Base-by-base conservation (phyloP, 805 yeast species). In the Saccharomyces mikatae region DNA sequence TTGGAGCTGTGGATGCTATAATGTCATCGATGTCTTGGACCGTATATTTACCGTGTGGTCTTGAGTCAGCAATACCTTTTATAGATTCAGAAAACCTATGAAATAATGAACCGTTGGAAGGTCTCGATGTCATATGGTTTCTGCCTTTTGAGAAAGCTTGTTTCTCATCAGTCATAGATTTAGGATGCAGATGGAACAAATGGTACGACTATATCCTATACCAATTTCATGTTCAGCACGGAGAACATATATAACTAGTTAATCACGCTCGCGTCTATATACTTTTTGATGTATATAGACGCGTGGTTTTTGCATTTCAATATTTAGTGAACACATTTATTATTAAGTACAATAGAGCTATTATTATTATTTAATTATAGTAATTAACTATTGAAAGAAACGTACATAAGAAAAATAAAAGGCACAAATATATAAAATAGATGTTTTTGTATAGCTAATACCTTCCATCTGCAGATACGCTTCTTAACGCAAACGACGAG, bases 401-500 rank as follows among this genome's bases (percentile, higher is more conserved):
- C 44, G 22, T 36, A 36, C 17, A 36, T 5, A 36, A 36, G 44
- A 21, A 36, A 36, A 36, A 36, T 22, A 36, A 36, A 36, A 36
- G 44, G 44, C 44, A 21, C 44, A 36, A 36, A 36, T 36, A 17
- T 36, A 36, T n/a, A 36, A 36, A 17, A 36, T n/a, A 36, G 11
- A 6, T 36, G 21, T 17, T 8, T 11, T 36, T 21, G 24, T 36
- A 36, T 17, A 36, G 44, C 44, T 36, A 22, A 17, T n/a, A 17
- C 44, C 44, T 21, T 36, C 44, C 10, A 9, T 36, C 17, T 21
- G 44, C 13, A 6, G 17, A 36, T 36, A 36, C 22, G 44, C 11
- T 49, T 51, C 58, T 58, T 84, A 84, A 84, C 92, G 88, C 78
- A 87, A 81, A 81, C 94, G 84, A 82, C 92, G 85, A 73, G 98